phyloP scores from a whole-genome alignment of 306 rosid genomes.

The Rubus parviflorus region DNA sequence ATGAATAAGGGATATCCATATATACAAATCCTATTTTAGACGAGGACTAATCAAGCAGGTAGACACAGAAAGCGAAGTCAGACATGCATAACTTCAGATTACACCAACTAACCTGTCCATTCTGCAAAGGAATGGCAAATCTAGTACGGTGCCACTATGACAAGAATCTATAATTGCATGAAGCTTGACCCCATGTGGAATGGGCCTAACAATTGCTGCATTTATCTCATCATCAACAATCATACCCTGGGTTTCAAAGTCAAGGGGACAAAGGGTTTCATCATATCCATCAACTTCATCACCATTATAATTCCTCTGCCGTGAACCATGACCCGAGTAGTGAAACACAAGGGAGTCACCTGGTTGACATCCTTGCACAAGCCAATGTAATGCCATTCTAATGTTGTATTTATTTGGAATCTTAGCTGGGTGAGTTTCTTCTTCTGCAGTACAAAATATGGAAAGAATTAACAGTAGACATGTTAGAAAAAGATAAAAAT shows the following conservation, averaged over 20 bases:
- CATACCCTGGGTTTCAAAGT: constrained; percentile 99
- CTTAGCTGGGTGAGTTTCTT: constrained; percentile 81
- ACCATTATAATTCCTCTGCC: constrained; percentile 80
- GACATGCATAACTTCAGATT: not conserved
- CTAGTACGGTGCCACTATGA: constrained; percentile 95
- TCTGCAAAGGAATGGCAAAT: constrained; percentile 95
- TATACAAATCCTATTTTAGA: constrained; percentile 4
- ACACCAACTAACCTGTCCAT: constrained; percentile 70
- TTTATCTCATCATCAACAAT: constrained; percentile 98
- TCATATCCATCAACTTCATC: constrained; percentile 95
- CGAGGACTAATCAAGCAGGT: not conserved
- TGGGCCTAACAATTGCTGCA: constrained; percentile 67
- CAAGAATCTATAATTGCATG: constrained; percentile 96
- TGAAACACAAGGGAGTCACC: constrained; percentile 98
- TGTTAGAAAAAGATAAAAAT: not conserved
- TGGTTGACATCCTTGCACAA: constrained; percentile 84
- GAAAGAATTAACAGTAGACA: constrained; percentile 6
- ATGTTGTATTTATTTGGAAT: constrained; percentile 73
- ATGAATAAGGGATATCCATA: constrained; percentile 3
- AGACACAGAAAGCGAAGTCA: not conserved
- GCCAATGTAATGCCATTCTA: constrained; percentile 99
- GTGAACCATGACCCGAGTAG: constrained; percentile 99
- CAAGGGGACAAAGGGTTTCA: constrained; percentile 94
- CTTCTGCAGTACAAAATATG: constrained; percentile 67
- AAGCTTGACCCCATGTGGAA: constrained; percentile 83